Evolutionary conservation across 345 rosid species (phyloP).

Genomic region (Dipteronia dyeriana): DNA sequence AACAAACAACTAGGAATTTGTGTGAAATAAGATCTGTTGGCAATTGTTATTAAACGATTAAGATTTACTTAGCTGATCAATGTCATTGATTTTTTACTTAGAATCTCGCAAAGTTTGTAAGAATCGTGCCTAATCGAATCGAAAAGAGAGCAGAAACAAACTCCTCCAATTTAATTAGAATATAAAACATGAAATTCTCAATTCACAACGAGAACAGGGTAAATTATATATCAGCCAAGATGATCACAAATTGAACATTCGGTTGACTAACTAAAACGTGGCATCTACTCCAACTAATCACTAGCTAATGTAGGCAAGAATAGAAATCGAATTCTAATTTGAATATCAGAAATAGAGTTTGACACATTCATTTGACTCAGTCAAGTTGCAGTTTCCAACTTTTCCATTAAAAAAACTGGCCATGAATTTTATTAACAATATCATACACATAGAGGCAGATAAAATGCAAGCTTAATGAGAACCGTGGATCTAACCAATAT

Average conservation of each 20-base stretch:
- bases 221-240: too few species aligned
- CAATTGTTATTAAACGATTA: not conserved
- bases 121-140: too few species aligned
- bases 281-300: not conserved
- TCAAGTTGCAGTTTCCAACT: not conserved
- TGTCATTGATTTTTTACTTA: not conserved
- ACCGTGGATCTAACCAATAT: not conserved
- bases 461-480: not conserved
- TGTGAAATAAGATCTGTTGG: not conserved
- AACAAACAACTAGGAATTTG: not conserved
- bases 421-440: not conserved
- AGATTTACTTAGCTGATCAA: not conserved
- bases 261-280: too few species aligned
- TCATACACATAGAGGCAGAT: not conserved
- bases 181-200: not conserved
- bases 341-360: not conserved
- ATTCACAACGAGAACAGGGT: not conserved
- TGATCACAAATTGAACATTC: too few species aligned
- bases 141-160: too few species aligned
- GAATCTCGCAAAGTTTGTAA: not conserved
- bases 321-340: not conserved
- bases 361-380: not conserved
- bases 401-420: not conserved
- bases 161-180: not conserved
- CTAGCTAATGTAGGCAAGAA: not conserved